A percentile compares a stretch with the other conserved stretches of the same genome.
Evolutionary conservation across 192 early-diverging fungal genomes (phyloP).

Genomic region (Coemansia biformis): DNA sequence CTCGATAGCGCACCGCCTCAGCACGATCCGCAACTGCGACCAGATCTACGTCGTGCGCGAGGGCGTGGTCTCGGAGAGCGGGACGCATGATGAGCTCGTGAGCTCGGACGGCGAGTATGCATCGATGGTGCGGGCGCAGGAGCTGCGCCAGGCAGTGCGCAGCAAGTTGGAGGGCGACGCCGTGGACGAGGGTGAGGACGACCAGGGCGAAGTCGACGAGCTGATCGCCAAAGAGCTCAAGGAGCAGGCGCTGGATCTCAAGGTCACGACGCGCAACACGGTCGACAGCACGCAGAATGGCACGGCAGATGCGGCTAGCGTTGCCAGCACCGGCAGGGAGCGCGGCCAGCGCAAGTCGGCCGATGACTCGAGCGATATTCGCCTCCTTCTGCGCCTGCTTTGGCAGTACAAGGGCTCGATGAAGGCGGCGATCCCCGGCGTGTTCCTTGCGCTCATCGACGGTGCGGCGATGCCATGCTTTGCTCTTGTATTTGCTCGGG

Average conservation of each 20-base stretch:
- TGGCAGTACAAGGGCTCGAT: slow-evolving; percentile 28
- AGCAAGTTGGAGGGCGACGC: slow-evolving; percentile 10
- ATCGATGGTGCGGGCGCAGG: slow-evolving; percentile 62
- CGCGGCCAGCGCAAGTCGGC: slow-evolving; percentile 4
- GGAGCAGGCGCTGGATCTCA: slow-evolving; percentile 36
- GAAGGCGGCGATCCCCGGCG: slow-evolving; percentile 22
- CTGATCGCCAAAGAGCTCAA: slow-evolving; percentile 41
- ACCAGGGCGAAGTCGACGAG: slow-evolving; percentile 20
- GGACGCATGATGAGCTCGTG: slow-evolving; percentile 74
- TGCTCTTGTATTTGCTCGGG: slow-evolving; percentile 58
- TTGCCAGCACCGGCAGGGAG: slow-evolving; percentile 2
- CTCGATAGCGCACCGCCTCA: too few relatives aligned
- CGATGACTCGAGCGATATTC: slow-evolving; percentile 29
- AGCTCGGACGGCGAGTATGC: slow-evolving; percentile 52
- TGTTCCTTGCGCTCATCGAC: slow-evolving; percentile 40
- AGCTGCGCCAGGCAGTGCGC: slow-evolving; percentile 70
- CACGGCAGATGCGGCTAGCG: background rate
- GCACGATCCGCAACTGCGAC: too few relatives aligned
- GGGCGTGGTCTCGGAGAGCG: too few relatives aligned
- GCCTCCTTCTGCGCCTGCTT: slow-evolving; percentile 22
- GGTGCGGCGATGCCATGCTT: slow-evolving; percentile 78
- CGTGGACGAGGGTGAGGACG: slow-evolving; percentile 2
- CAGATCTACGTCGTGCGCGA: too few relatives aligned
- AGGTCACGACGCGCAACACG: slow-evolving; percentile 33
- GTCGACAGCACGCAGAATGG: slow-evolving; percentile 11